Evolutionary conservation across 164 flowering plant genomes (phyloP), one percentile per base, ranked within the genome.

Genomic region (Aristolochia contorta): DNA sequence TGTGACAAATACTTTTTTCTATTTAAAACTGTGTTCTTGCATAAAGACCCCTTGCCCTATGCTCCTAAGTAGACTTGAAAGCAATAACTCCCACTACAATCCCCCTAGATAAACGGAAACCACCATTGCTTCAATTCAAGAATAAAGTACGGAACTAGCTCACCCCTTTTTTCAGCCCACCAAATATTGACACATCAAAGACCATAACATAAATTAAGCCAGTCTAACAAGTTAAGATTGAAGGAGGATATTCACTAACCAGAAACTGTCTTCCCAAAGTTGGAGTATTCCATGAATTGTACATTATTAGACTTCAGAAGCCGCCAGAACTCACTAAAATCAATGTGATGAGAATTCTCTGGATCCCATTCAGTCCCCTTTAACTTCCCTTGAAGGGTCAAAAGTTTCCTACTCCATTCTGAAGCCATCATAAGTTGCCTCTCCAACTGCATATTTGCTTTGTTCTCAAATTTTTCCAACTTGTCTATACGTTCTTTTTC

Each of bases 301-400:
- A 92, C 97, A 69, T 81, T 80, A 33, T 82, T 92, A 14, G 91
- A 80, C 66, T 89, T 74, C 6, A 89, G 83, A 67, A 92, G 89
- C 58, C 73, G 70, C 82, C 68, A 68, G 63, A 92, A 92, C 47
- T 92, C 97, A 76, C 93, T 89, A 55, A 74, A 92, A 54, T 80
- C 76, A 60, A 92, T 92, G 75, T 62, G 67, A 61, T 87, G 93
- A 27, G 96, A 87, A 69, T 79, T 85, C 63, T 76, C 84, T 58
- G 98, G 98, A 73, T 92, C 94, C 91, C 89, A 92, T 71, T 89
- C 87, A 3, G 97, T 83, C 49, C 97, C 97, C 65, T 81, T 89
- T 73, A 92, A 69, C 70, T 86, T 92, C 51, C 97, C 96, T 30
- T 79, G 83, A 76, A 82, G 55, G 20, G 84, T 74, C 70, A 89